Evolutionary conservation across 2,329 filamentous ascomycete genomes (phyloP).

Genomic region (Mycosphaerella arachidis): DNA sequence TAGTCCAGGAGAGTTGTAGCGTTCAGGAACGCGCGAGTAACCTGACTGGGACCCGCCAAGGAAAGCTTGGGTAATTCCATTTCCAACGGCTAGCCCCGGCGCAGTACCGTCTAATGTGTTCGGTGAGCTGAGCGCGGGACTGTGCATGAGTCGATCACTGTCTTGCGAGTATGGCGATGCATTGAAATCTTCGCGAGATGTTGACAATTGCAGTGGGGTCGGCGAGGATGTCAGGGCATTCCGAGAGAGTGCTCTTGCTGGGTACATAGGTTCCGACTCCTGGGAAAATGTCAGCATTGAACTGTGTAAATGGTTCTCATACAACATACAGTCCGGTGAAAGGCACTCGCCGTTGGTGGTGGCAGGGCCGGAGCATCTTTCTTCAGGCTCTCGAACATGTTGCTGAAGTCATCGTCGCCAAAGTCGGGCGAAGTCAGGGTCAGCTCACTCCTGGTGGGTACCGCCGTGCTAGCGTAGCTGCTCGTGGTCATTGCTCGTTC

Average conservation of each 20-base stretch:
- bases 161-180: conserved; percentile 32
- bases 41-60: conserved; percentile 27
- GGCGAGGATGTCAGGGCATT: conserved; percentile 28
- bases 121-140: conserved; percentile 29
- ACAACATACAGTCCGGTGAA: conserved; percentile 20
- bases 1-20: conserved; percentile 25
- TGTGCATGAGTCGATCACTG: conserved; percentile 30
- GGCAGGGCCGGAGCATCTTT: conserved; percentile 21
- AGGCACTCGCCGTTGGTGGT: conserved; percentile 17
- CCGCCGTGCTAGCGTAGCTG: conserved; percentile 39
- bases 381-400: conserved; percentile 34
- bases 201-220: conserved; percentile 13
- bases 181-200: conserved; percentile 18
- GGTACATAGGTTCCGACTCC: conserved; percentile 33
- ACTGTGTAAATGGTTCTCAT: background rate
- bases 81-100: conserved; percentile 17
- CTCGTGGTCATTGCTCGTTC: conserved; percentile 40
- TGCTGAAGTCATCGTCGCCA: conserved; percentile 33
- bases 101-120: conserved; percentile 21
- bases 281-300: conserved; percentile 11
- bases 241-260: conserved; percentile 31
- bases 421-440: conserved; percentile 30
- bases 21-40: conserved; percentile 29
- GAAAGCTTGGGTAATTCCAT: conserved; percentile 26
- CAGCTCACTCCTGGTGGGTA: conserved; percentile 28